A percentile compares a stretch with the other conserved stretches of the same genome.
Conservation (phyloP, 2,329 filamentous ascomycete genomes). For the Thelonectria rubi region DNA sequence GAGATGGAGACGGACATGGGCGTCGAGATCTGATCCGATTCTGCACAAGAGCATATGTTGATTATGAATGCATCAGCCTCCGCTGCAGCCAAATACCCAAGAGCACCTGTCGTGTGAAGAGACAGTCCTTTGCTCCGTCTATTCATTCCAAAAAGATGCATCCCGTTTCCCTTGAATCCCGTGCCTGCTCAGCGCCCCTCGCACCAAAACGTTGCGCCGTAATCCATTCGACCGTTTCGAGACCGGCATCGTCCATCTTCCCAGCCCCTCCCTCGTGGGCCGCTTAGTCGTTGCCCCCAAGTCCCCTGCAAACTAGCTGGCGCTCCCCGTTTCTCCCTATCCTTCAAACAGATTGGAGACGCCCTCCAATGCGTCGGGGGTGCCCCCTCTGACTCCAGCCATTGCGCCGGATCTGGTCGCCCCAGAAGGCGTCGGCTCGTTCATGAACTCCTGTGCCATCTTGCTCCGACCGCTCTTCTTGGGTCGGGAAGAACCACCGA, state of each 20-base stretch:
- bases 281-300: too few species aligned
- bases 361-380: slow-evolving; percentile 63
- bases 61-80: neutral
- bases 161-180: slow-evolving; percentile 23
- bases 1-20: neutral
- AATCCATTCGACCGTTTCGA: too few species aligned
- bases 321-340: slow-evolving; percentile 27
- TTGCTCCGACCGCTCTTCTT: slow-evolving; percentile 50
- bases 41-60: too few species aligned
- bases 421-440: slow-evolving; percentile 51
- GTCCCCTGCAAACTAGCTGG: slow-evolving; percentile 4
- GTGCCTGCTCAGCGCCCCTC: slow-evolving; percentile 27
- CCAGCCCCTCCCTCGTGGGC: neutral
- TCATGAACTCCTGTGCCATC: slow-evolving; percentile 75
- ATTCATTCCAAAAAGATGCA: slow-evolving; percentile 31
- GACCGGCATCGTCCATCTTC: slow-evolving; percentile 6
- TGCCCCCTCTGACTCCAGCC: slow-evolving; percentile 46
- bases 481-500: slow-evolving; percentile 40
- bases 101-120: neutral
- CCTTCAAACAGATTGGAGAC: slow-evolving; percentile 62
- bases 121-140: slow-evolving; percentile 36
- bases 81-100: neutral
- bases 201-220: slow-evolving; percentile 23
- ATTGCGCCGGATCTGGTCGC: slow-evolving; percentile 42
- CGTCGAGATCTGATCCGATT: neutral